Evolutionary conservation across 306 rosid species (phyloP), one percentile per base, ranked within the genome.

Genomic region (Vigna mungo): DNA sequence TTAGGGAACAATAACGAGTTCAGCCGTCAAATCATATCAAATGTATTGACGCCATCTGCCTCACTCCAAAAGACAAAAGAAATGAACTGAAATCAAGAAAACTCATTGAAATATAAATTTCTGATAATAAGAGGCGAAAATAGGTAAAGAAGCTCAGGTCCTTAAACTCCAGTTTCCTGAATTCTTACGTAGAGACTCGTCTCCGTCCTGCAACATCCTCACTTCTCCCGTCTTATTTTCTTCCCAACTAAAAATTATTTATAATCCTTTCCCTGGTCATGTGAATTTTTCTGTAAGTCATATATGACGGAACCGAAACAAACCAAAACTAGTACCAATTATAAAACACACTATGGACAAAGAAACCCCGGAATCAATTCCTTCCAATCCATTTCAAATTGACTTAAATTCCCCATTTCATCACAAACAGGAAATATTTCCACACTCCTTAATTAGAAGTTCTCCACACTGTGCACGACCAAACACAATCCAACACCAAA

Each of bases 351-450:
- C 11, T 3, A 32, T 63, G 23, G 49, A 70, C 11, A 41, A 25
- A 41, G 46, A 62, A 70, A 52, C 8, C 56, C 6, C 21, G 9
- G 37, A 53, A 71, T 71, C 51, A 56, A 68, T 48, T 43, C 49
- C 68, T 72, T 61, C 17, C 51, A 23, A 67, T 14, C 3, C 54
- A 49, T 32, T 30, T 63, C 27, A 23, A 71, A 53, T 54, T 43
- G 74, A 76, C 59, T 69, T 71, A 73, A 73, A 71, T 75, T 17
- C 16, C 52, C 49, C 58, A 23, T 64, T 65, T 36, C 10, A 71
- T 17, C 39, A 6, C 20, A 7, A 46, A 69, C 17, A 8, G 3
- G 23, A 20, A 12, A 48, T 16, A 34, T 25, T 43, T 10, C 2
- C 71, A 7, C 68, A 53, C 64, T 27, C 27, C 69, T 41, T 27